Percentiles rank a stretch among this genome's conserved stretches.
These are phyloP conservation scores for Calocera viscosa DNA, from an alignment of 768 basidiomycete genomes.

Conservation along the genomic window DNA sequence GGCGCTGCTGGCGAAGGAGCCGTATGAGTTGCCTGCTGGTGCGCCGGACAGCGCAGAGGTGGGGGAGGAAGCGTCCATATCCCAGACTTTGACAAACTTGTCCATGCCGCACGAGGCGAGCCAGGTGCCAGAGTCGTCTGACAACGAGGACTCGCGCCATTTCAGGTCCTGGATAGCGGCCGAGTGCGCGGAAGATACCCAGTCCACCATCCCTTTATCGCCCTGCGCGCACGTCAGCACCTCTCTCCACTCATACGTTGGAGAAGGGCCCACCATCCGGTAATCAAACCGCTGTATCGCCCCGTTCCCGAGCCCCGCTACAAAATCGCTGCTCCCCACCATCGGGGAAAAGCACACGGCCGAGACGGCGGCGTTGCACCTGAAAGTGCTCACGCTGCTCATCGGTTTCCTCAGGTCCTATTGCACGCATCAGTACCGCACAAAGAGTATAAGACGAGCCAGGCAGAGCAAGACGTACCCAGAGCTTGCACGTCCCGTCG, in stretches of 20 bases:
- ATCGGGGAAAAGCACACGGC: neutral
- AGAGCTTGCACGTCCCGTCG: neutral
- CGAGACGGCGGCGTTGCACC: neutral
- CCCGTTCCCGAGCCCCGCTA: neutral
- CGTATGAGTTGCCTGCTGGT: neutral
- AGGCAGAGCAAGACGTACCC: neutral
- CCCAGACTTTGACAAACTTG: neutral
- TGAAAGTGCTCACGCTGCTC: neutral
- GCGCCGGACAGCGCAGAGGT: neutral
- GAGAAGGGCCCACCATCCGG: neutral
- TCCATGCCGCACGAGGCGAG: constrained; percentile 6
- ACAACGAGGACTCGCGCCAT: neutral
- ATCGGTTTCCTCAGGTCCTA: neutral
- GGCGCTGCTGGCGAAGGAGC: neutral
- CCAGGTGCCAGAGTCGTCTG: neutral
- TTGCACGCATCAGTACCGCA: neutral
- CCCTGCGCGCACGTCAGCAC: neutral
- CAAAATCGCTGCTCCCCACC: neutral
- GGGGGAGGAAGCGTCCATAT: neutral
- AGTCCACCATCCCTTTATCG: constrained; percentile 7
- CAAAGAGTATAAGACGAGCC: no score
- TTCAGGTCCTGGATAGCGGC: neutral
- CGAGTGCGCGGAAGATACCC: neutral
- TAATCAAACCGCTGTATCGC: neutral
- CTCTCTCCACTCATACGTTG: no score